A percentile compares a stretch with the other conserved stretches of the same genome.
phyloP scores from a whole-genome alignment of 73 alveolate genomes.

The Stentor roeselii region DNA sequence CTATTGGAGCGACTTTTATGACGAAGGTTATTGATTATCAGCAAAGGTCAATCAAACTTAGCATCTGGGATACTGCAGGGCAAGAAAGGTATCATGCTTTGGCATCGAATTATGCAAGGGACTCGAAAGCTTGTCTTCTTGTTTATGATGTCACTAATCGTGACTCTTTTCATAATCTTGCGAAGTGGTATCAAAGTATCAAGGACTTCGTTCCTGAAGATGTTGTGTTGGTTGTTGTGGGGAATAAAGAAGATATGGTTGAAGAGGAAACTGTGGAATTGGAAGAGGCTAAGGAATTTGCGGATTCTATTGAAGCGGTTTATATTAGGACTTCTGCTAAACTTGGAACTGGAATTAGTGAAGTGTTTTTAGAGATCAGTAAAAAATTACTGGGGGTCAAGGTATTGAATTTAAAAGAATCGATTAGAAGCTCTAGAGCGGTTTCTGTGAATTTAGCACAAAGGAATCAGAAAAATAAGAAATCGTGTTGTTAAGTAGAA shows the following conservation, averaged over 20 bases:
- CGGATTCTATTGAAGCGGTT: not conserved
- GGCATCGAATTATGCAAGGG: constrained; percentile 25
- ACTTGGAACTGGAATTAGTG: constrained; percentile 27
- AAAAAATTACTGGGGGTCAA: not conserved
- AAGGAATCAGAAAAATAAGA: no score
- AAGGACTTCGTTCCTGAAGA: constrained; percentile 40
- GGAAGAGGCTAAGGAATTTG: not conserved
- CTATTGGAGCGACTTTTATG: constrained; percentile 68
- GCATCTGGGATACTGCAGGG: constrained; percentile 82
- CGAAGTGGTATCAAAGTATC: constrained; percentile 48
- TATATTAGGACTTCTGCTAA: constrained; percentile 28
- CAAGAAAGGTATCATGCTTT: constrained; percentile 76
- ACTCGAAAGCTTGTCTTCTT: constrained; percentile 33
- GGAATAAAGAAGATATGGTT: constrained; percentile 48
- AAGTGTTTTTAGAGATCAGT: constrained; percentile 6
- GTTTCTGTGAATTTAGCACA: no score
- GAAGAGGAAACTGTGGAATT: constrained; percentile 28
- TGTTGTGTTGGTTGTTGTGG: constrained; percentile 50
- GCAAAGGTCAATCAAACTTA: constrained; percentile 32
- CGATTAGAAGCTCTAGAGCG: no score
- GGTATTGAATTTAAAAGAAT: no score
- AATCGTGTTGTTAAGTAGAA: no score
- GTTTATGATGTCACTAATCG: constrained; percentile 56
- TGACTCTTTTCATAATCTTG: constrained; percentile 43
- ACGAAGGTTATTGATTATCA: constrained; percentile 46